These are phyloP conservation scores for Leccinum truebloodii DNA, from an alignment of 768 basidiomycete genomes.

Conservation along the genomic window DNA sequence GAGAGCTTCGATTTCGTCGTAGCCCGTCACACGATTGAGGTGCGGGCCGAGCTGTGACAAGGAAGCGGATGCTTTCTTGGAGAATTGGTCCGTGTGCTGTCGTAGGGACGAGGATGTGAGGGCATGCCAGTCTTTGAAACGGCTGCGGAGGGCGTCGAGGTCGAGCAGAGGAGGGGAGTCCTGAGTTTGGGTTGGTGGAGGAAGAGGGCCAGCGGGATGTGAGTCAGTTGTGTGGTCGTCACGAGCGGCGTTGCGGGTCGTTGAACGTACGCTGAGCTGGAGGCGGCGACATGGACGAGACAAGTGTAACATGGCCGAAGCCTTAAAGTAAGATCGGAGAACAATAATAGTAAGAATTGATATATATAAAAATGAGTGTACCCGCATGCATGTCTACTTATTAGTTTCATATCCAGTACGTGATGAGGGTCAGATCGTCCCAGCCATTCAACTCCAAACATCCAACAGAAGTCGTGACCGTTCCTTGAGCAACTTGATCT, in stretches of 20 bases:
- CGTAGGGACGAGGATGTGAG: slow-evolving; percentile 39
- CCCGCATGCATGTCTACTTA: slow-evolving; percentile 17
- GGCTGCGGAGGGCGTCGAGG: slow-evolving; percentile 38
- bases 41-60: slow-evolving; percentile 76
- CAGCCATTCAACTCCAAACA: slow-evolving; percentile 76
- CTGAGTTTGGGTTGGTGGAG: slow-evolving; percentile 5
- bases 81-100: slow-evolving; percentile 57
- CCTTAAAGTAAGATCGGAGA: background rate
- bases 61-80: slow-evolving; percentile 52
- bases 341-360: background rate
- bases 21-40: slow-evolving; percentile 88
- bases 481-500: slow-evolving; percentile 95
- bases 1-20: slow-evolving; percentile 83
- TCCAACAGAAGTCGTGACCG: slow-evolving; percentile 83
- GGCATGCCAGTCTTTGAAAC: slow-evolving; percentile 48
- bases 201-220: background rate
- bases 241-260: background rate
- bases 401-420: slow-evolving; percentile 15
- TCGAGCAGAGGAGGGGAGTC: slow-evolving; percentile 9
- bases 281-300: slow-evolving; percentile 8
- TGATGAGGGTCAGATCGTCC: background rate
- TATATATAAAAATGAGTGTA: slow-evolving; percentile 1
- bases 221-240: background rate
- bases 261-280: background rate
- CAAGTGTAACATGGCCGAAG: slow-evolving; percentile 22